Evolutionary conservation across 805 yeast genomes (phyloP).

Genomic region (Deakozyma indianensis): DNA sequence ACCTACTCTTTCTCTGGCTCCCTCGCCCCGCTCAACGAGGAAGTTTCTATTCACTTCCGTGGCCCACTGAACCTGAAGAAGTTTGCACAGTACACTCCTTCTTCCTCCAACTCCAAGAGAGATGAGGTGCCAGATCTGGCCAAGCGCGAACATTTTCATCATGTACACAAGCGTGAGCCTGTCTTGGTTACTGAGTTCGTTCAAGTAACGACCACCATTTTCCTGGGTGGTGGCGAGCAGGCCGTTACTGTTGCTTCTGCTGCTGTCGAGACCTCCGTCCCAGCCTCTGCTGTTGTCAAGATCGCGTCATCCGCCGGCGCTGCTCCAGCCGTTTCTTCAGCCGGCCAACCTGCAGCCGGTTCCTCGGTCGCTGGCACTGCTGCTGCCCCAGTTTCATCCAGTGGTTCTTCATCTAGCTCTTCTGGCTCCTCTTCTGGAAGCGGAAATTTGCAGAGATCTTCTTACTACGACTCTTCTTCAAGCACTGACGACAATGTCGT

Average conservation of each 20-base stretch:
- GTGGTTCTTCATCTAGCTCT: slow-evolving; percentile 9
- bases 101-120: slow-evolving; percentile 37
- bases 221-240: slow-evolving; percentile 9
- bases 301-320: slow-evolving; percentile 18
- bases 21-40: slow-evolving; percentile 73
- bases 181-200: slow-evolving; percentile 66
- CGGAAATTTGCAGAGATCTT: slow-evolving; percentile 57
- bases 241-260: slow-evolving; percentile 18
- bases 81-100: slow-evolving; percentile 75
- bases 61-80: slow-evolving; percentile 72
- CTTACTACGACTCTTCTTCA: slow-evolving; percentile 53
- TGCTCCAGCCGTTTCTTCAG: slow-evolving; percentile 17
- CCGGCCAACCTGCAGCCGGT: slow-evolving; percentile 8
- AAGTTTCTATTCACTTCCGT: slow-evolving; percentile 77
- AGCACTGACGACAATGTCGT: slow-evolving; percentile 58
- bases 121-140: slow-evolving; percentile 23
- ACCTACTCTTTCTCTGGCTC: slow-evolving; percentile 50
- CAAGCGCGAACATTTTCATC: slow-evolving; percentile 28
- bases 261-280: slow-evolving; percentile 15
- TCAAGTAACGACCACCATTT: slow-evolving; percentile 27
- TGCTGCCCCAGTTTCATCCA: slow-evolving; percentile 8
- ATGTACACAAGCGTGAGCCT: slow-evolving; percentile 40
- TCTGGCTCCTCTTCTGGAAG: slow-evolving; percentile 26
- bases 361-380: slow-evolving; percentile 9
- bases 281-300: slow-evolving; percentile 14